Evolutionary conservation across 2,329 filamentous ascomycete genomes (phyloP).

Genomic region (Cryoendolithus antarcticus): DNA sequence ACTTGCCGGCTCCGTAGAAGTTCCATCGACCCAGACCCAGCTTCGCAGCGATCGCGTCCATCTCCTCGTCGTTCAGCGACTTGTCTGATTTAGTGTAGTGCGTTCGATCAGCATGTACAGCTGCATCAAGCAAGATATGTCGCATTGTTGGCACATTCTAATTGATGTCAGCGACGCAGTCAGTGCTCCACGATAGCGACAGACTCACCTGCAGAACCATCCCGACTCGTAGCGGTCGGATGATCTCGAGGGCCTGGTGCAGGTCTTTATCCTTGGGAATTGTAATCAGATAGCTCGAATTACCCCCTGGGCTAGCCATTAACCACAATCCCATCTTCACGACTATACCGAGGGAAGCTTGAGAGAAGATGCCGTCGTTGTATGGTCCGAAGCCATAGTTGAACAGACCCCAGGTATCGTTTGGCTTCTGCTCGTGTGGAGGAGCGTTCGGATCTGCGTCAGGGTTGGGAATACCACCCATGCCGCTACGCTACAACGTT

Average conservation of each 20-base stretch:
- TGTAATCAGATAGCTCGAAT: constrained; percentile 27
- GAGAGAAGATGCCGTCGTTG: constrained; percentile 26
- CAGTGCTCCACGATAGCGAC: no score
- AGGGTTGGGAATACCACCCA: constrained; percentile 26
- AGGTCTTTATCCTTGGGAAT: constrained; percentile 39
- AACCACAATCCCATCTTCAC: constrained; percentile 43
- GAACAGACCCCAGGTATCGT: constrained; percentile 18
- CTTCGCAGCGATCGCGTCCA: constrained; percentile 29
- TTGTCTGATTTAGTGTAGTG: constrained; percentile 21
- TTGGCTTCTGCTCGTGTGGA: constrained; percentile 11
- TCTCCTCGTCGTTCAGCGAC: constrained; percentile 27
- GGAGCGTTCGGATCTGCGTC: constrained; percentile 11
- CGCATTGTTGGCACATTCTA: constrained; percentile 35
- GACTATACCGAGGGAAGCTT: constrained; percentile 25
- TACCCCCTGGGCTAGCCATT: constrained; percentile 41
- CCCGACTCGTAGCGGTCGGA: constrained; percentile 30
- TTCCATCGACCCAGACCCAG: constrained; percentile 37
- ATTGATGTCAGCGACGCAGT: no score
- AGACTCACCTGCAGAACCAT: constrained; percentile 28
- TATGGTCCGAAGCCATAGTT: constrained; percentile 26
- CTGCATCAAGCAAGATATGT: constrained; percentile 34
- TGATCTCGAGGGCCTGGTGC: constrained; percentile 35
- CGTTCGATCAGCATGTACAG: constrained; percentile 29
- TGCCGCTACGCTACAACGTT: constrained; percentile 28
- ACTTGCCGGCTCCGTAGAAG: constrained; percentile 33